phyloP scores from a whole-genome alignment of 2,329 filamentous ascomycete species.

The Neofusicoccum ribis region DNA sequence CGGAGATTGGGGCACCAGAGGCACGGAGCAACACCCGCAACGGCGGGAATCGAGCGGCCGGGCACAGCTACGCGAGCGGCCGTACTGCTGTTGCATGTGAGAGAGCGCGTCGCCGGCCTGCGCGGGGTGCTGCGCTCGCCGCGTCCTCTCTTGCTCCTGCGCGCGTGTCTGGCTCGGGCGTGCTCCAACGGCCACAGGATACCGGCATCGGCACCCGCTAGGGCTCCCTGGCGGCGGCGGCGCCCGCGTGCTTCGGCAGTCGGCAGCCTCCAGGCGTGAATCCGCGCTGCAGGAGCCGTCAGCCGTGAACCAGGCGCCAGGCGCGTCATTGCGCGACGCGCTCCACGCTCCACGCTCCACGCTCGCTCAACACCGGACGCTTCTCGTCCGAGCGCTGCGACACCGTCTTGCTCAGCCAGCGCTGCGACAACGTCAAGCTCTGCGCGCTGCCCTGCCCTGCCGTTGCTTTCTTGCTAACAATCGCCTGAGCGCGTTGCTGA shows the following conservation, averaged over 20 bases:
- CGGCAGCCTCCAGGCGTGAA: neutral
- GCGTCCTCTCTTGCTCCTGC: neutral
- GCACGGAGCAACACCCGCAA: conserved; percentile 12
- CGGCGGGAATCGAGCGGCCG: neutral
- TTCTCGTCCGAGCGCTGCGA: neutral
- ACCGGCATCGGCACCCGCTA: neutral
- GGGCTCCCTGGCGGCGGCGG: neutral
- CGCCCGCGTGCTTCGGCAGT: neutral
- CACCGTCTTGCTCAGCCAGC: neutral
- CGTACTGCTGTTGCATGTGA: neutral
- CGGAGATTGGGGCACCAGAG: conserved; percentile 14
- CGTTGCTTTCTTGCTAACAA: conserved; percentile 10
- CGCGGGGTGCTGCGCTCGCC: neutral
- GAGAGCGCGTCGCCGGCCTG: neutral
- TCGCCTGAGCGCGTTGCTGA: neutral
- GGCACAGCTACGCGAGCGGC: neutral
- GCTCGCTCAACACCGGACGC: neutral
- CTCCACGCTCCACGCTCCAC: neutral
- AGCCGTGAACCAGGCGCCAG: neutral
- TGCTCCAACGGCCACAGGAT: too few relatives aligned
- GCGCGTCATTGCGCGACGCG: neutral
- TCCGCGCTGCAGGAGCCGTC: too few relatives aligned
- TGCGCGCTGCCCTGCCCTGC: neutral
- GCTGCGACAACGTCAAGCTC: neutral
- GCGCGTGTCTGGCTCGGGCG: too few relatives aligned